Evolutionary conservation across 2,329 filamentous ascomycete species (phyloP), one percentile per base, ranked within the genome.

Genomic region (Neoarthrinium moseri): DNA sequence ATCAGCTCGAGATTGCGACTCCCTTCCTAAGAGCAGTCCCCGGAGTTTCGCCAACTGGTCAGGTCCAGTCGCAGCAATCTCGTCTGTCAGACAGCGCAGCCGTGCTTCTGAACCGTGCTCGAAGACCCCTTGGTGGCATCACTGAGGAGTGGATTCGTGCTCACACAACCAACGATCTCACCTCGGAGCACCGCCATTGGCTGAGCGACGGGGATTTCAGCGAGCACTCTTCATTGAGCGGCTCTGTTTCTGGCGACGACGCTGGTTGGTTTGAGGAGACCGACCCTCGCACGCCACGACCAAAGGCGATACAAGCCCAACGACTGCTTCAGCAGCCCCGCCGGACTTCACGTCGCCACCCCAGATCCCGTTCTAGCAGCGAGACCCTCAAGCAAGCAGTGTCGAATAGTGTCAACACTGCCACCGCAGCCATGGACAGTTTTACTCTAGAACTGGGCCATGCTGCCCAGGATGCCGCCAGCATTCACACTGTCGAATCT

Each of bases 71-170:
- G 15, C 57, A 64, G 17, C 57, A 50, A 46, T 73, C 62, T 6
- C 24, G 34, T 5, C 53, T 70, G 11, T 61, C 61, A 18, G 67
- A 73, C 43, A 81, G 71, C 57, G 81, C 80, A 20, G 78, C 80
- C 7, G 80, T 85, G 20, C 77, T 86, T 51, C 80, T 79, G 38
- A 85, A 84, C 56, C 76, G 82, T 53, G 82, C 75, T 39, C 69
- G 82, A 59, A 70, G 83, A 61, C 73, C 78, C 46, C 71, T 75
- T 13, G 73, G 75, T 53, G 83, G 85, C 48, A 77, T 91, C 44
- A 90, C 87, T 0, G 86, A 91, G 65, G 87, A 91, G 71, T 92
- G 89, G 89, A 90, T 94, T 54, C 86, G 87, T 50, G 86, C 89
- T 51, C 89, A 91, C 60, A 84, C 89, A n/a, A 79, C 84, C n/a